Conservation (phyloP, 176 grass and related monocot genomes). For the Rhynchospora breviuscula region DNA sequence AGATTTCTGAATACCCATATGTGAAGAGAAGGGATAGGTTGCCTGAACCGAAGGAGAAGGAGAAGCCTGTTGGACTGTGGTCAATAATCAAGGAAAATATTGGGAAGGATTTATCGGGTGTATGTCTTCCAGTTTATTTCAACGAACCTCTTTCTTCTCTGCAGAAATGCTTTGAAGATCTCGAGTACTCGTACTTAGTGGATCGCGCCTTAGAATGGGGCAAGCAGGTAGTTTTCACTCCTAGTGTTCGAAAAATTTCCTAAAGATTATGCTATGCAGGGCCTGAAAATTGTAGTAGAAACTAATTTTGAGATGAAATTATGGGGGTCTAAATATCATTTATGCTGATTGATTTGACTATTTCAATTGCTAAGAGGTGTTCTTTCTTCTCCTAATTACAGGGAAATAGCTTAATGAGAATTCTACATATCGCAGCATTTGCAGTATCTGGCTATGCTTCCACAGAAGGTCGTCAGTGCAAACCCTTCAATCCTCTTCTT, state of each 20-base stretch:
- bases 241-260: not conserved
- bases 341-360: not conserved
- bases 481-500: slow-evolving; percentile 92
- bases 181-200: slow-evolving; percentile 90
- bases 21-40: slow-evolving; percentile 68
- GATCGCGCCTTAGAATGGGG: slow-evolving; percentile 72
- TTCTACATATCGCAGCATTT: slow-evolving; percentile 84
- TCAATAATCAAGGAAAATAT: slow-evolving; percentile 99
- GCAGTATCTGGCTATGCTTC: slow-evolving; percentile 96
- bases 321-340: not conserved
- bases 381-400: slow-evolving; percentile 29
- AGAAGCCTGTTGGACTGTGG: slow-evolving; percentile 89
- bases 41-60: slow-evolving; percentile 90
- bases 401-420: slow-evolving; percentile 90
- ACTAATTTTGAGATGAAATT: not conserved
- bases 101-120: slow-evolving; percentile 91
- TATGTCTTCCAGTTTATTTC: slow-evolving; percentile 97
- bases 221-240: slow-evolving; percentile 50
- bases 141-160: slow-evolving; percentile 91
- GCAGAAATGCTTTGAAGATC: slow-evolving; percentile 98
- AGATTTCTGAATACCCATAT: slow-evolving; percentile 47
- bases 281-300: not conserved
- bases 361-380: not conserved
- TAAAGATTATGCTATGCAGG: not conserved
- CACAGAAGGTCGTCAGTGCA: slow-evolving; percentile 93